Percentiles rank a stretch among this genome's conserved stretches.
These are phyloP conservation scores for Cercospora sp. DNA, from an alignment of 2,329 filamentous ascomycete species.

Conservation along the genomic window DNA sequence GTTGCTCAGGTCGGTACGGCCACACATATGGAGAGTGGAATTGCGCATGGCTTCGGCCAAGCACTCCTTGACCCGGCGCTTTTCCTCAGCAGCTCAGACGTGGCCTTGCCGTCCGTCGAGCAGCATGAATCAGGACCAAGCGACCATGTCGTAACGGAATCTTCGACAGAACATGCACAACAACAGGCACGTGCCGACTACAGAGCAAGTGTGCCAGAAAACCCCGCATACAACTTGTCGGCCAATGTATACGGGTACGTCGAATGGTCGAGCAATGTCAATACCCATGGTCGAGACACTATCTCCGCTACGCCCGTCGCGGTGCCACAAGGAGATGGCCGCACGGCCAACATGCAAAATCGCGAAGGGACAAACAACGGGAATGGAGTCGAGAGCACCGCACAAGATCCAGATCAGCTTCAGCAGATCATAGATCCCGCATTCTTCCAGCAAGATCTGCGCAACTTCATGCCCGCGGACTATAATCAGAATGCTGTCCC, in stretches of 20 bases:
- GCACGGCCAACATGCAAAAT: neutral
- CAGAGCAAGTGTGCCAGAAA: neutral
- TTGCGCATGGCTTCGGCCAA: slow-evolving; percentile 1
- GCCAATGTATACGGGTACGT: neutral
- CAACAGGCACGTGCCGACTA: neutral
- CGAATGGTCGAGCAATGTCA: neutral
- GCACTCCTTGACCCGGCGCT: slow-evolving; percentile 1
- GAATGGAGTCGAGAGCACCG: neutral
- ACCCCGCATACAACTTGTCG: neutral
- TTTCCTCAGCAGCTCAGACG: slow-evolving; percentile 1
- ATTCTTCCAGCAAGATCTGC: slow-evolving; percentile 4
- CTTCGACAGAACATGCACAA: neutral
- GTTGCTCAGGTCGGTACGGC: neutral
- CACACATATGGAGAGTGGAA: slow-evolving; percentile 4
- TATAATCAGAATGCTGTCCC: neutral
- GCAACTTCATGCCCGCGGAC: neutral
- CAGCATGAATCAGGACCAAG: neutral
- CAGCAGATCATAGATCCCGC: neutral
- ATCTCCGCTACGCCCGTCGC: neutral
- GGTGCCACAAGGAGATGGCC: neutral
- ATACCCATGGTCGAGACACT: neutral
- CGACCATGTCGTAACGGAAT: neutral
- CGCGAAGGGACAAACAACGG: neutral
- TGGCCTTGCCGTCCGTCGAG: slow-evolving; percentile 8
- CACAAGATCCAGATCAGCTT: slow-evolving; percentile 1